These are phyloP conservation scores for Solanum clarkiae DNA, from an alignment of 257 asterid species.

Conservation along the genomic window DNA sequence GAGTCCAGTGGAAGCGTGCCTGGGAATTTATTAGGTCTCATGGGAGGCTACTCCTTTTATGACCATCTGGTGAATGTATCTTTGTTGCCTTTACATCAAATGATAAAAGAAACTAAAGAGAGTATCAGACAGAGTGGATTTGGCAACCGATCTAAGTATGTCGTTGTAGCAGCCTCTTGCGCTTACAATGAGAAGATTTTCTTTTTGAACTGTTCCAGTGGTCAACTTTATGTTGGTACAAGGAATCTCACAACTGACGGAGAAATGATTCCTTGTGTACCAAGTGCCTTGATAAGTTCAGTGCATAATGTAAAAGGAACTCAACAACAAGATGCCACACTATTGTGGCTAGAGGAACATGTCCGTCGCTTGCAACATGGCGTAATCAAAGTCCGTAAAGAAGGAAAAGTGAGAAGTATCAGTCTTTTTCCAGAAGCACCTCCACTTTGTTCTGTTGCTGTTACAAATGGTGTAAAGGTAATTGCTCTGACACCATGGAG, in stretches of 20 bases:
- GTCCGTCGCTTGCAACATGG: slow-evolving; percentile 58
- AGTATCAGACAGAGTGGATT: slow-evolving; percentile 25
- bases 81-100: slow-evolving; percentile 55
- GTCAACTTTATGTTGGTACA: slow-evolving; percentile 78
- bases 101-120: slow-evolving; percentile 31
- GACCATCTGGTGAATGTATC: slow-evolving; percentile 67
- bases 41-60: slow-evolving; percentile 77
- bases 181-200: slow-evolving; percentile 47
- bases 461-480: slow-evolving; percentile 87
- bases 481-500: background rate
- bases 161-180: slow-evolving; percentile 64
- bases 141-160: slow-evolving; percentile 22
- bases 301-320: slow-evolving; percentile 29
- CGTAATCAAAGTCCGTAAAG: slow-evolving; percentile 37
- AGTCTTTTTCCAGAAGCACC: slow-evolving; percentile 60
- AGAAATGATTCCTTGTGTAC: slow-evolving; percentile 87
- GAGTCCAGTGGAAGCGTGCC: slow-evolving; percentile 18
- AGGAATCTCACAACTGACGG: slow-evolving; percentile 55
- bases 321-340: slow-evolving; percentile 65
- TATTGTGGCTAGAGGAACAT: slow-evolving; percentile 93
- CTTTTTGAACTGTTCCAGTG: slow-evolving; percentile 58
- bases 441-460: slow-evolving; percentile 59
- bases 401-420: slow-evolving; percentile 49
- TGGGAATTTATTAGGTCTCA: slow-evolving; percentile 55
- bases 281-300: slow-evolving; percentile 37